Conservation (phyloP, 331 rosid genomes). For the Pyrus hybrid region DNA sequence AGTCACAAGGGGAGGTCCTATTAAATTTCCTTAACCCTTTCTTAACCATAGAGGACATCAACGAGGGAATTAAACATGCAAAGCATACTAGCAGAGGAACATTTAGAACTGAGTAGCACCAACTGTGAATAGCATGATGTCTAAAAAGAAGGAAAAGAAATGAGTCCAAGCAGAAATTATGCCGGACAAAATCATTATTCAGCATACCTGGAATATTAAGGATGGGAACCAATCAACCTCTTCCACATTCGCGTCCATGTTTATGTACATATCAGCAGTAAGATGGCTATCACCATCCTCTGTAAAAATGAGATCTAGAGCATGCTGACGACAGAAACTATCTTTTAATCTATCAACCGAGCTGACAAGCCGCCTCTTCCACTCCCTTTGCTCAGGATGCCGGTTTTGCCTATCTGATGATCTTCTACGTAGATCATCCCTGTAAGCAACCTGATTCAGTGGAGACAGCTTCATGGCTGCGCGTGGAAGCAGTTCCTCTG, state of each 20-base stretch:
- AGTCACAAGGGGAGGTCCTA: neutral
- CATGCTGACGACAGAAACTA: conserved; percentile 92
- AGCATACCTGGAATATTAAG: conserved; percentile 72
- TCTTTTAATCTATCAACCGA: conserved; percentile 88
- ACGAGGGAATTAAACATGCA: neutral
- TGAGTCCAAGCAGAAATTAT: neutral
- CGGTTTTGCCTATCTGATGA: conserved; percentile 83
- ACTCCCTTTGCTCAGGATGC: conserved; percentile 97
- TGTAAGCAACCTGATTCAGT: conserved; percentile 41
- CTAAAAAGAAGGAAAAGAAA: neutral
- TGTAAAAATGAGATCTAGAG: conserved; percentile 80
- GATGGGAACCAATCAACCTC: conserved; percentile 90
- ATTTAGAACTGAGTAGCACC: neutral
- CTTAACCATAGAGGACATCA: neutral
- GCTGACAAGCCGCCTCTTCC: conserved; percentile 83
- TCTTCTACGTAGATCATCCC: conserved; percentile 69
- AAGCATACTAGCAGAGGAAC: neutral
- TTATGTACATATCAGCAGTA: conserved; percentile 88
- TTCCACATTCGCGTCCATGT: conserved; percentile 64
- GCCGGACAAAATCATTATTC: neutral
- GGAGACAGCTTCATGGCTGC: conserved; percentile 95
- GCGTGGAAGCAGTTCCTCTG: conserved; percentile 94
- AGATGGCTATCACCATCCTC: conserved; percentile 97
- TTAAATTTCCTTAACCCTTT: neutral
- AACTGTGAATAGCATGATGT: neutral